Evolutionary conservation across 257 asterid species (phyloP).

Genomic region (Solanum chiquidenum): DNA sequence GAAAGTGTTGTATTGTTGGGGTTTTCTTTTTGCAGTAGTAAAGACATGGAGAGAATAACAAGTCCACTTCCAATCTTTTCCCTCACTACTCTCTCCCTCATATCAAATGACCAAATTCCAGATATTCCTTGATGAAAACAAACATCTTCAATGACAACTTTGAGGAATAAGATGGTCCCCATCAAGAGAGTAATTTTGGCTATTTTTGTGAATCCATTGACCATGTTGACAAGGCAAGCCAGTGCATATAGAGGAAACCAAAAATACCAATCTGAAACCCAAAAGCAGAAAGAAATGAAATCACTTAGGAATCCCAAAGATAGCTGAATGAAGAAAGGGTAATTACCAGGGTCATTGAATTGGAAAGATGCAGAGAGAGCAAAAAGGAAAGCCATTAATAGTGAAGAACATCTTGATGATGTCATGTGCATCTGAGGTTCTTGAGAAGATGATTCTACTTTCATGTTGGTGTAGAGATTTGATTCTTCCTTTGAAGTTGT

Average conservation of each 20-base stretch:
- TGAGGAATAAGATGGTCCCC: conserved; percentile 39
- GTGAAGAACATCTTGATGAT: conserved; percentile 3
- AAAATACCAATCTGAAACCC: conserved; percentile 27
- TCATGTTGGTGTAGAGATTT: neutral
- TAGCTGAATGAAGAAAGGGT: neutral
- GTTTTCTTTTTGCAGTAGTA: conserved; percentile 13
- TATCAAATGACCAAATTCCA: conserved; percentile 41
- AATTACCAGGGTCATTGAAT: conserved; percentile 21
- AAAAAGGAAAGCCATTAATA: conserved; percentile 25
- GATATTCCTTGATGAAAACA: neutral
- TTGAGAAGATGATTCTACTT: neutral
- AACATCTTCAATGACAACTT: conserved; percentile 32
- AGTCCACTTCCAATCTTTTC: conserved; percentile 68
- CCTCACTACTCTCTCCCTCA: conserved; percentile 55
- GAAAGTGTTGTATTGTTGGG: conserved; percentile 4
- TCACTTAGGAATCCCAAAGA: neutral
- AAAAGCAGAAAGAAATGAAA: neutral
- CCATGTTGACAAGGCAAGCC: conserved; percentile 22
- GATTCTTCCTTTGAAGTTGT: neutral
- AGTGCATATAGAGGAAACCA: conserved; percentile 31
- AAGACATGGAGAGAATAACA: conserved; percentile 41
- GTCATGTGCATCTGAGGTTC: neutral
- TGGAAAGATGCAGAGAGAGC: conserved; percentile 30
- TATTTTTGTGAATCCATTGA: conserved; percentile 4
- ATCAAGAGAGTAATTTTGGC: conserved; percentile 25